Evolutionary conservation across 2,329 filamentous ascomycete genomes (phyloP), one percentile per base, ranked within the genome.

Genomic region (Gnomoniopsis sp.): DNA sequence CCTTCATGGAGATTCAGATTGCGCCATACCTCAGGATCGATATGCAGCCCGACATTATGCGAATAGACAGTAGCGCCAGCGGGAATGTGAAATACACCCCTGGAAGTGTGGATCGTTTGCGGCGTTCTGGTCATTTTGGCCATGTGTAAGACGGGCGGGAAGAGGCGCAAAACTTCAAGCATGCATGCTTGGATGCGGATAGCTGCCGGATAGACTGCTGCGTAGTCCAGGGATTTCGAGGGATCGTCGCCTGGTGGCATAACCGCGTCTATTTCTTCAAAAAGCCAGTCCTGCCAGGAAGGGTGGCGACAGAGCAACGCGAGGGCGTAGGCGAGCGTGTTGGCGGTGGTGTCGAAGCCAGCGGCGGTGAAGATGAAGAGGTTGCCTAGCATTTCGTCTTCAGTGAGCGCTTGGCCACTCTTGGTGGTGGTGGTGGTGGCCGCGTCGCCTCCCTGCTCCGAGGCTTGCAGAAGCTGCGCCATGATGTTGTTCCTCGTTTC

Each of bases 221-320:
- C 67, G 63, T 84, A 84, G 3, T 75, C 70, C 52, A 71, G 65
- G 2, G 65, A 67, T 64, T 6, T 61, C 56, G 6, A 65, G 52
- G 38, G n/a, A 12, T 41, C 14, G 38, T 2, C 63, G 62, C 41
- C 59, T 22, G 53, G 55, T 3, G 4, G n/a, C 21, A 76, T 33
- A 7, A 80, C 66, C 2, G 64, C 49, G 49, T 75, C 68, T 38
- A 83, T 69, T 63, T 85, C 82, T 55, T 79, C 78, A 10, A 69
- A 68, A 3, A 84, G 64, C 80, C 81, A 84, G 3, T 74, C 72
- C 66, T 85, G 81, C 69, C 76, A 77, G 53, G 78, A 65, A 0
- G 79, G 77, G 58, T 80, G 69, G 1, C 72, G 66, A 1, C 78
- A 74, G 0, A 84, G 70, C 4, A 81, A 66, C 1, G 73, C 71